These are phyloP conservation scores for Neurospora terricola DNA, from an alignment of 495 filamentous ascomycete species.

Conservation along the genomic window DNA sequence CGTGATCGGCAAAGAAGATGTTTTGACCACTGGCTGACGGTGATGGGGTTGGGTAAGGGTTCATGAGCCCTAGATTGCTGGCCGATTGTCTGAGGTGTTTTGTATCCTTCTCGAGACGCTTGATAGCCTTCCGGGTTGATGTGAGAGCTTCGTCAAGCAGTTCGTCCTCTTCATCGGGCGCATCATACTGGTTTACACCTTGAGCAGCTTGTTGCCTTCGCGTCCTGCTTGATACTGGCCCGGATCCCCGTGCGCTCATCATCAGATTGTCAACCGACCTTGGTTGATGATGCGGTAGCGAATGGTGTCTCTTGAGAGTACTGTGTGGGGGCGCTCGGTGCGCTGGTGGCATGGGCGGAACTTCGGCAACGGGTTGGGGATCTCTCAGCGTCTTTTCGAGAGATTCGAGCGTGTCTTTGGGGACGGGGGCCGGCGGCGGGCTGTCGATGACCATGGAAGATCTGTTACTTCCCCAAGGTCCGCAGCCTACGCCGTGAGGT, in stretches of 20 bases:
- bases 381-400: conserved; percentile 73
- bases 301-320: conserved; percentile 59
- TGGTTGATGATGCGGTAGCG: conserved; percentile 60
- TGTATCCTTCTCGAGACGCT: conserved; percentile 39
- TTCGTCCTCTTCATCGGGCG: conserved; percentile 94
- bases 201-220: conserved; percentile 70
- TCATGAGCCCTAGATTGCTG: conserved; percentile 52
- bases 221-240: conserved; percentile 73
- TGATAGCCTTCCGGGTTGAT: conserved; percentile 40
- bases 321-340: conserved; percentile 42
- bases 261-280: conserved; percentile 54
- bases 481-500: conserved; percentile 46
- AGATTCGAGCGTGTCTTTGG: conserved; percentile 52
- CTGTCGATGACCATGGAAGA: conserved; percentile 75
- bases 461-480: conserved; percentile 74
- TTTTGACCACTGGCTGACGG: conserved; percentile 74
- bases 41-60: conserved; percentile 85
- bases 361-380: conserved; percentile 54
- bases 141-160: conserved; percentile 71
- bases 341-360: conserved; percentile 44
- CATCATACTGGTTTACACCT: conserved; percentile 79
- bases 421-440: conserved; percentile 37
- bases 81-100: conserved; percentile 44
- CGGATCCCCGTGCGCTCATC: conserved; percentile 39
- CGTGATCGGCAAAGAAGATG: conserved; percentile 53